These are phyloP conservation scores for Microdochium paspali DNA, from an alignment of 2,329 filamentous ascomycete species.

Conservation along the genomic window DNA sequence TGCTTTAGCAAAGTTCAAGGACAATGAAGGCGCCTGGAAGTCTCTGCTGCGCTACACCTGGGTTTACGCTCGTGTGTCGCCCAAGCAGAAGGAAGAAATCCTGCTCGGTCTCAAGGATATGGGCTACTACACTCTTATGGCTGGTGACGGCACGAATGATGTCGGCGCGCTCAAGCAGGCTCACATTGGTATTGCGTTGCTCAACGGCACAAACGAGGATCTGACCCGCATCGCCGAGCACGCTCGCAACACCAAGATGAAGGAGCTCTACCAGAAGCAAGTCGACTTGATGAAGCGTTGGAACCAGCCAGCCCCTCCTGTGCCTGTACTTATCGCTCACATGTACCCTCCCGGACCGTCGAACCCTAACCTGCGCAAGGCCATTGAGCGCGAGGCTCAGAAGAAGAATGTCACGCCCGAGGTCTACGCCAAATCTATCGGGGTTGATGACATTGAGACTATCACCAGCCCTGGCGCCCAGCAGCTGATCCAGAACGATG, in stretches of 20 bases:
- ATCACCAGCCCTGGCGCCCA: conserved; percentile 59
- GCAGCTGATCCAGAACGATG: conserved; percentile 42
- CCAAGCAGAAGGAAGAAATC: conserved; percentile 98
- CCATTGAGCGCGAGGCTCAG: conserved; percentile 75
- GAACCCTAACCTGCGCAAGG: conserved; percentile 93
- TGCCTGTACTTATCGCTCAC: conserved; percentile 87
- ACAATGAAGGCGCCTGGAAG: conserved; percentile 58
- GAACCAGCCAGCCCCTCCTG: conserved; percentile 86
- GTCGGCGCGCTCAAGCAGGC: conserved; percentile 97
- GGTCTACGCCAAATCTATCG: conserved; percentile 44
- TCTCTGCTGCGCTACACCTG: conserved; percentile 81
- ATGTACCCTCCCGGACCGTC: conserved; percentile 82
- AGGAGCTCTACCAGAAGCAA: conserved; percentile 98
- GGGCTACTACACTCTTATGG: conserved; percentile 98
- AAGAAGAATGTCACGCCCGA: conserved; percentile 62
- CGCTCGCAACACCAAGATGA: conserved; percentile 91
- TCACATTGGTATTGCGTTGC: conserved; percentile 88
- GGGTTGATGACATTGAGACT: conserved; percentile 48
- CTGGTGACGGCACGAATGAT: conserved; percentile 96
- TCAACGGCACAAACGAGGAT: conserved; percentile 91
- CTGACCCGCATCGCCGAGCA: conserved; percentile 88
- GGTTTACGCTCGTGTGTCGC: conserved; percentile 97
- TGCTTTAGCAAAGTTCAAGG: conserved; percentile 81
- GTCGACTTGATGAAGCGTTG: conserved; percentile 84
- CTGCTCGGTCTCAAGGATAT: conserved; percentile 92